phyloP scores from a whole-genome alignment of 768 basidiomycete species.

The Mycena maculata region DNA sequence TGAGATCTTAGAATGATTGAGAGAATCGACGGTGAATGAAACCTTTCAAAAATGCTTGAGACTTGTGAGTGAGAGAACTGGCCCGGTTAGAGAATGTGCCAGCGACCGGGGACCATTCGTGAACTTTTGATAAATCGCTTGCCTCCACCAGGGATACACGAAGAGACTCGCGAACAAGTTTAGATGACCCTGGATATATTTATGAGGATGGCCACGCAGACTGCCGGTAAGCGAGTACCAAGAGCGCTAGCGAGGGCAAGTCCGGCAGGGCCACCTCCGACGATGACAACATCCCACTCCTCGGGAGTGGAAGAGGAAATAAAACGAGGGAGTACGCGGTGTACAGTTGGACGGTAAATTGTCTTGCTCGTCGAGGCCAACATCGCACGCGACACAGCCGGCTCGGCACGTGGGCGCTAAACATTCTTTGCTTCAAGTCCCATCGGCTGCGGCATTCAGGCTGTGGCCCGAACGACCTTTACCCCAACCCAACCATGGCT shows the following conservation, averaged over 20 bases:
- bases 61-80: conserved; percentile 85
- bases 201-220: not conserved
- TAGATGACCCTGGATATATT: conserved; percentile 62
- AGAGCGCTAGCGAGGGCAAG: conserved; percentile 90
- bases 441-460: not conserved
- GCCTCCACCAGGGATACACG: conserved; percentile 85
- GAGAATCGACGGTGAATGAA: not conserved
- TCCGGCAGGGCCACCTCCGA: conserved; percentile 94
- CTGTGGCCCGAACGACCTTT: not conserved
- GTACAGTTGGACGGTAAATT: conserved; percentile 27
- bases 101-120: conserved; percentile 69
- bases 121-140: conserved; percentile 75
- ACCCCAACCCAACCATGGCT: conserved; percentile 45
- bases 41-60: conserved; percentile 77
- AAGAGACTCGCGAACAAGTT: conserved; percentile 61
- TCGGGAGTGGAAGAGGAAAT: conserved; percentile 41
- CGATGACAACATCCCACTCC: conserved; percentile 90
- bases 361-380: conserved; percentile 16
- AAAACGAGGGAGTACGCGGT: conserved; percentile 3
- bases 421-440: not conserved
- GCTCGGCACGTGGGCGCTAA: conserved; percentile 4
- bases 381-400: not conserved
- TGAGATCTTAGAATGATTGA: conserved; percentile 11
- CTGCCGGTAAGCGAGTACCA: conserved; percentile 56
- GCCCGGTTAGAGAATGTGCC: conserved; percentile 84